Percentiles rank a stretch among this genome's conserved stretches.
phyloP scores from a whole-genome alignment of 169 alveolate species.

The Plasmodium vivax region DNA sequence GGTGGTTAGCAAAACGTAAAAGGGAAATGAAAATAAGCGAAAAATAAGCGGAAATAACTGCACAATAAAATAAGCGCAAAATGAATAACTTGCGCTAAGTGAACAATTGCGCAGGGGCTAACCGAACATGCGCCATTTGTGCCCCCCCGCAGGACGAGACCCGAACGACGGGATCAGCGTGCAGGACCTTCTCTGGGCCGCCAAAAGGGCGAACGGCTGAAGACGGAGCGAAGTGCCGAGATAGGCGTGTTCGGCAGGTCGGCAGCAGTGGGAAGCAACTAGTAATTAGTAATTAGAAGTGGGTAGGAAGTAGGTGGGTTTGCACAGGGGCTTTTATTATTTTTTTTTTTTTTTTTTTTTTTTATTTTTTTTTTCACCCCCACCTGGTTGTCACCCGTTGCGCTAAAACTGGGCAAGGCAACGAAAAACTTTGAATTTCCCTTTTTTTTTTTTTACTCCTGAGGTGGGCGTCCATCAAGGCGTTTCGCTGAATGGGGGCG shows the following conservation, averaged over 20 bases:
- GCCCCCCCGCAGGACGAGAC: neutral
- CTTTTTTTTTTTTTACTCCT: neutral
- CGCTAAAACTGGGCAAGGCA: neutral
- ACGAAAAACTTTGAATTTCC: neutral
- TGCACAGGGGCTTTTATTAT: neutral
- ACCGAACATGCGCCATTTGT: neutral
- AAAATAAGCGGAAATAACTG: neutral
- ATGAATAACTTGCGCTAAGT: no score
- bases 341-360: no score
- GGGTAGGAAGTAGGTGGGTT: neutral
- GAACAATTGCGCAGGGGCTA: neutral
- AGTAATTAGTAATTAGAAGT: no score
- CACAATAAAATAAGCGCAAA: no score
- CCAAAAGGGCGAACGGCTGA: neutral
- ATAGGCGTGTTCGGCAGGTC: neutral
- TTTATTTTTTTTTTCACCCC: neutral
- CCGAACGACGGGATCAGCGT: neutral
- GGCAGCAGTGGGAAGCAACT: neutral
- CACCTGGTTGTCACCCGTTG: neutral
- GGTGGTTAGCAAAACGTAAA: no score
- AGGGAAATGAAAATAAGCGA: neutral
- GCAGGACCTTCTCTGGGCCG: slow-evolving; percentile 7
- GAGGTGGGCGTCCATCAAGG: neutral
- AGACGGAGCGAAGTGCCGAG: neutral
- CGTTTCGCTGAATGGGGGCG: neutral